Conservation (phyloP, 306 rosid genomes). For the Prunus mongolica region DNA sequence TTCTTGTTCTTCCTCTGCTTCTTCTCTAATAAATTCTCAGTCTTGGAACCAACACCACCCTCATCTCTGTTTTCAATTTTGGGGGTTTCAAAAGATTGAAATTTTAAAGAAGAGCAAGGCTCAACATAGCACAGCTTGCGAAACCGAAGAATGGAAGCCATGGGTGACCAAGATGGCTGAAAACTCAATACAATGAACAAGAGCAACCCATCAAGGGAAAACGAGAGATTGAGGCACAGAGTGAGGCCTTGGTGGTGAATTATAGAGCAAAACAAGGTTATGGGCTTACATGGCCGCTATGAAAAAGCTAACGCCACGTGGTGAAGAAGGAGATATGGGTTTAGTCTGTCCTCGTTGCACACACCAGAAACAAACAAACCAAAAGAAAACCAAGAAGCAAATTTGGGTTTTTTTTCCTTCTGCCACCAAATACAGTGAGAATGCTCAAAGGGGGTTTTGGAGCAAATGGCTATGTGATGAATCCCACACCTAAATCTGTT, state of each 20-base stretch:
- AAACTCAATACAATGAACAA: conserved; percentile 2
- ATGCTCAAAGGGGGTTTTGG: neutral
- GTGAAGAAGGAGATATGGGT: conserved; percentile 16
- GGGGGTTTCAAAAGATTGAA: conserved; percentile 20
- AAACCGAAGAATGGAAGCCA: conserved; percentile 44
- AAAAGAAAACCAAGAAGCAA: neutral
- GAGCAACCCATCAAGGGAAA: conserved; percentile 21
- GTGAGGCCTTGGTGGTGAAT: neutral
- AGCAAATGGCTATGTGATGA: conserved; percentile 8
- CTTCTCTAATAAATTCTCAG: conserved; percentile 17
- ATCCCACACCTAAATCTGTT: conserved; percentile 16
- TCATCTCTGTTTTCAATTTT: conserved; percentile 8
- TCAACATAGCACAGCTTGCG: conserved; percentile 32
- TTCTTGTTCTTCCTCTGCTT: conserved; percentile 9
- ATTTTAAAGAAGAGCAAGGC: conserved; percentile 30
- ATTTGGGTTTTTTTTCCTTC: neutral
- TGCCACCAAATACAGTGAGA: neutral
- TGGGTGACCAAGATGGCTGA: conserved; percentile 2
- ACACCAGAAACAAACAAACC: neutral
- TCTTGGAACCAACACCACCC: neutral
- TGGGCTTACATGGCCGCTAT: conserved; percentile 19
- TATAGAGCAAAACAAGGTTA: conserved; percentile 8
- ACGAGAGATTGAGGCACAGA: neutral
- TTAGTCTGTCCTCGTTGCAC: neutral
- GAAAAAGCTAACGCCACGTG: conserved; percentile 19